Evolutionary conservation across 768 basidiomycete genomes (phyloP), one percentile per base, ranked within the genome.

Genomic region (Lentinus tigrinus): DNA sequence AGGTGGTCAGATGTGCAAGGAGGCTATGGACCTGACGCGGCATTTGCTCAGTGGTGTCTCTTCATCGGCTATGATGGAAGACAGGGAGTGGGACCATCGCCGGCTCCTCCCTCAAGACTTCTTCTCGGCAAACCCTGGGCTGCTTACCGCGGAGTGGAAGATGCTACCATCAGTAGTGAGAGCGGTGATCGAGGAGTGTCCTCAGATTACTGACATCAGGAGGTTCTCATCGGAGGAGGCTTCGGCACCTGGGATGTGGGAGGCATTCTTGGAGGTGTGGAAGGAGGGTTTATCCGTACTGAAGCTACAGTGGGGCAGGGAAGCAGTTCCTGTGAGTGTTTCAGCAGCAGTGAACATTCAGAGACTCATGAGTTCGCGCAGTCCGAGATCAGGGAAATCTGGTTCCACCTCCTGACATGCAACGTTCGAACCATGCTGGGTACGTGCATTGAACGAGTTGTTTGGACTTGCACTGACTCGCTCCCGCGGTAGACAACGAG

Each of bases 151-250:
- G 3, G 85, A 86, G 1, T 85, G 76, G 68, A 74, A 69, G 49
- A 70, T 69, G 16, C 70, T 90, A 27, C 73, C 78, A 23, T 65
- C 65, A 2, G 73, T 72, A 0, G 83, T 90, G 13, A 75, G 78
- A 58, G 73, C 80, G 3, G 71, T 88, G 21, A 75, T 85, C 49
- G 81, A 81, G 6, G 76, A 84, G 62, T 81, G 82, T 39, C 79
- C 83, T 0, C 75, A 75, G 31, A 57, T 84, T 17, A 71, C 75
- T 16, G 85, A 88, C 61, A 72, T 91, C 31, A 75, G 84, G 21
- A 70, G 78, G n/a, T 71, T 92, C 58, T 82, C 77, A 7, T 70
- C 74, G 38, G 80, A 84, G 13, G 88, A 91, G 64, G 66, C 91
- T 39, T 70, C 77, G 17, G 72, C 70, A 54, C 75, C 77, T 6